Percentiles rank a stretch among this genome's conserved stretches.
Conservation (phyloP, 2,329 filamentous ascomycete species). For the Sporothrix globosa region DNA sequence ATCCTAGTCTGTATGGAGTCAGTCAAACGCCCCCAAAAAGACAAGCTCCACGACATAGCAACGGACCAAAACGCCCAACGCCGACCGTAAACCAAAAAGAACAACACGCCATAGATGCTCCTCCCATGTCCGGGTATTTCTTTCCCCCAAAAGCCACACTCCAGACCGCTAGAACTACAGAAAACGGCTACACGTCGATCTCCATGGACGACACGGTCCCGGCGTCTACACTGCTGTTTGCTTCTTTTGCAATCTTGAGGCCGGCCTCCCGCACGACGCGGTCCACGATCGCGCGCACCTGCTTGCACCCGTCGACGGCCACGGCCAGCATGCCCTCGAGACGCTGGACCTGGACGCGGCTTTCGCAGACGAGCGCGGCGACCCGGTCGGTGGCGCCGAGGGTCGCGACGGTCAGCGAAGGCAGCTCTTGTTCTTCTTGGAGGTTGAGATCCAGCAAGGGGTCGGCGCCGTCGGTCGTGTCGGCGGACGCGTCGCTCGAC, state of each 20-base stretch:
- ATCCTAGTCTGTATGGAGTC: neutral
- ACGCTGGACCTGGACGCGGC: constrained; percentile 76
- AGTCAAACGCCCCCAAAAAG: neutral
- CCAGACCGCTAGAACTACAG: too few species aligned
- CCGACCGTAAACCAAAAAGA: neutral
- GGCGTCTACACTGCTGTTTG: neutral
- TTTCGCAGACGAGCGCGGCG: constrained; percentile 82
- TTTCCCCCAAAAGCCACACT: neutral
- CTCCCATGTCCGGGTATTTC: neutral
- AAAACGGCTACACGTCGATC: constrained; percentile 45
- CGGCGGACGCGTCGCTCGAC: constrained; percentile 64
- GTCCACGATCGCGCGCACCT: constrained; percentile 80
- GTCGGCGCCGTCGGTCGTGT: constrained; percentile 70
- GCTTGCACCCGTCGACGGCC: constrained; percentile 87
- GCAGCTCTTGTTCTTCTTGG: constrained; percentile 83
- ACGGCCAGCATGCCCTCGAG: constrained; percentile 93
- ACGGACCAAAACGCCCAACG: constrained; percentile 16
- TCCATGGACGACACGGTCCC: constrained; percentile 47
- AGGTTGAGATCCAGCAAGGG: constrained; percentile 79
- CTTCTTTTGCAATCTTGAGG: constrained; percentile 63
- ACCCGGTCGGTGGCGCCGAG: constrained; percentile 74
- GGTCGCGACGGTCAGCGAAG: constrained; percentile 83
- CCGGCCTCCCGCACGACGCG: constrained; percentile 74
- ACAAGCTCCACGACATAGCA: neutral
- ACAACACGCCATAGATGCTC: neutral